A percentile compares a stretch with the other conserved stretches of the same genome.
Conservation (phyloP, 768 basidiomycete species). For the Leccinellum albellum region DNA sequence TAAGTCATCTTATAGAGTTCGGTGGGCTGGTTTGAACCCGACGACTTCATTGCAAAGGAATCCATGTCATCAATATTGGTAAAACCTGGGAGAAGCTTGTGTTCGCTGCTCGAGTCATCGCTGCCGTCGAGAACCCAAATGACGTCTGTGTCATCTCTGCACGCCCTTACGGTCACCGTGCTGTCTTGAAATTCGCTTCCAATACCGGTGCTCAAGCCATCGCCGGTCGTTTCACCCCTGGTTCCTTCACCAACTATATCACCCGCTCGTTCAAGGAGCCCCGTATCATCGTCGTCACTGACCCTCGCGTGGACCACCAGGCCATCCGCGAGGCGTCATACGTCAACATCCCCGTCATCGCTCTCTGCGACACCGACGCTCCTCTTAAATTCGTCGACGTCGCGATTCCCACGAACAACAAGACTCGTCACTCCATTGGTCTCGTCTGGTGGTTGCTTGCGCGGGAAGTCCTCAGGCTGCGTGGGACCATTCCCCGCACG, state of each 20-base stretch:
- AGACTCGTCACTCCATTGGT: slow-evolving; percentile 95
- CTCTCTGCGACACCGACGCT: slow-evolving; percentile 97
- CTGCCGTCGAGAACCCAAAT: slow-evolving; percentile 96
- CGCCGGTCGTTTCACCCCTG: slow-evolving; percentile 98
- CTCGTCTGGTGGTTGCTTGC: slow-evolving; percentile 97
- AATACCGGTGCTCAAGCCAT: slow-evolving; percentile 99
- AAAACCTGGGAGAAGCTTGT: slow-evolving; percentile 99
- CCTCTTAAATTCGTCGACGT: slow-evolving; percentile 97
- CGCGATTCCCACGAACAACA: slow-evolving; percentile 99
- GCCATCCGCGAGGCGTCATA: slow-evolving; percentile 99
- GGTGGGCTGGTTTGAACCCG: slow-evolving; percentile 11
- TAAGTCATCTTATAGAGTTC: slow-evolving; percentile 37
- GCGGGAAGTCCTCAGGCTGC: slow-evolving; percentile 93
- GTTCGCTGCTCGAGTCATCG: slow-evolving; percentile 95
- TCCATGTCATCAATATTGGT: slow-evolving; percentile 96
- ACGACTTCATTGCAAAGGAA: slow-evolving; percentile 51
- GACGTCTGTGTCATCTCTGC: slow-evolving; percentile 98
- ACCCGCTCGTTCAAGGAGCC: slow-evolving; percentile 99
- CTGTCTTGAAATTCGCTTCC: slow-evolving; percentile 96
- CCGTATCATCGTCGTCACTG: slow-evolving; percentile 95
- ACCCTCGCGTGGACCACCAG: slow-evolving; percentile 99
- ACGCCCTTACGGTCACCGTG: slow-evolving; percentile 98
- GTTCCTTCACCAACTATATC: slow-evolving; percentile 99
- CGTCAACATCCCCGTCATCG: slow-evolving; percentile 99
- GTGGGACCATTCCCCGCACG: slow-evolving; percentile 89